A percentile compares a stretch with the other conserved stretches of the same genome.
Evolutionary conservation across 1,284 basidiomycete genomes (phyloP).

Genomic region (Apiotrichum mycotoxinovorans): DNA sequence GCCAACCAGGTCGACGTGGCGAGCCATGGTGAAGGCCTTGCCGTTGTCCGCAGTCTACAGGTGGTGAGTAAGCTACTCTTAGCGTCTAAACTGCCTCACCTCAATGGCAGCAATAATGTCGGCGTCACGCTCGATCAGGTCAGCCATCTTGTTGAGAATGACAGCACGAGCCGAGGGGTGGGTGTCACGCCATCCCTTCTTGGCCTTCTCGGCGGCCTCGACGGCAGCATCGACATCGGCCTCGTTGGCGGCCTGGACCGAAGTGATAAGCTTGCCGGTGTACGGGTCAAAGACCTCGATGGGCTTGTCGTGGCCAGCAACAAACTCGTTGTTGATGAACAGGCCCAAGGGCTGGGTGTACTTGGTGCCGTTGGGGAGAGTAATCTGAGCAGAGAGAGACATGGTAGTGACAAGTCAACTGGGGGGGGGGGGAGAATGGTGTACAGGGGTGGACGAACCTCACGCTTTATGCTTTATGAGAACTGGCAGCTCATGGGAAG

Average conservation of each 20-base stretch:
- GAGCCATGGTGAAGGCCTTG: slow-evolving; percentile 73
- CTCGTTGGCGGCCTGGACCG: slow-evolving; percentile 26
- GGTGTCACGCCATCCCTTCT: slow-evolving; percentile 63
- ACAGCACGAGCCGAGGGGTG: slow-evolving; percentile 63
- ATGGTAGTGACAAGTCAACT: not conserved
- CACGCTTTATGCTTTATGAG: too few relatives aligned
- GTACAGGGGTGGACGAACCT: too few relatives aligned
- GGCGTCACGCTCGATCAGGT: slow-evolving; percentile 79
- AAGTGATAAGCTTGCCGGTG: slow-evolving; percentile 52
- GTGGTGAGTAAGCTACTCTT: not conserved
- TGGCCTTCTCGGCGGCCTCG: slow-evolving; percentile 70
- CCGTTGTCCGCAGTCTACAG: slow-evolving; percentile 63
- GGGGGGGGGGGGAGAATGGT: too few relatives aligned
- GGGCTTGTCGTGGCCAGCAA: slow-evolving; percentile 23
- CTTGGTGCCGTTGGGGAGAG: slow-evolving; percentile 1
- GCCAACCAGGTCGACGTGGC: slow-evolving; percentile 80
- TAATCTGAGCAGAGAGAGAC: not conserved
- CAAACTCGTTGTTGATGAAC: slow-evolving; percentile 33
- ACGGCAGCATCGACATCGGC: slow-evolving; percentile 78
- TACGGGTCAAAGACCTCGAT: slow-evolving; percentile 50
- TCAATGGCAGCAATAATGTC: slow-evolving; percentile 67
- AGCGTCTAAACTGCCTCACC: slow-evolving; percentile 50
- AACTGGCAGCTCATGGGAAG: too few relatives aligned
- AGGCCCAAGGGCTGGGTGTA: slow-evolving; percentile 2
- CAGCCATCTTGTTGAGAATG: slow-evolving; percentile 77